Base-by-base conservation (phyloP, 164 flowering plant genomes). In the Houttuynia cordata region DNA sequence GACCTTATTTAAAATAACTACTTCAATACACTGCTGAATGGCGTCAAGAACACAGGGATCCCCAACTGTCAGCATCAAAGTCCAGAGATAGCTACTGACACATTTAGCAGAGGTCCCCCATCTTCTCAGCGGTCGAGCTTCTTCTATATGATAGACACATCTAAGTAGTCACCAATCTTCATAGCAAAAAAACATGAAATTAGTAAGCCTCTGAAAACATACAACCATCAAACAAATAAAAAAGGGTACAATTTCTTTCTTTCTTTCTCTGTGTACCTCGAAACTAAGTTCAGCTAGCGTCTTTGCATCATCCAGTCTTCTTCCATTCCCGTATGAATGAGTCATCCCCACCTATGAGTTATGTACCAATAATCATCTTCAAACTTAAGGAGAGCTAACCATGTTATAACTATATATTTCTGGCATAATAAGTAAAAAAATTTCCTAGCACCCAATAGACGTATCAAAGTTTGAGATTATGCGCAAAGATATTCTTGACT, bases 151-250 rank as follows among this genome's bases (percentile, higher is more conserved):
- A 90, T 90, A 0, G 96, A 91, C 60, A 93, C 98, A 55, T 90
- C 97, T 86, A 93, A 77, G 83, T 93, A 93, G 73, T 93, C 98
- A 62, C 97, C 98, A 57, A 85, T 93, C 98, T 59, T 45, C 5
- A 49, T 12, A 12, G 17, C 8, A 45, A 12, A 17, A 45, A 45
- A 45, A 45, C 13, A 45, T 30, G 6, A 30, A 30, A 30, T 30
- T 30, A 30, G 37, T 30, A 30, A 30, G 37, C 37, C 37, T 30
- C 37, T 30, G 34, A 58, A 39, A 23, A 22, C 1, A 1, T 20
- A 67, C 7, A n/a, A 51, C 17, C 17, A 45, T 24, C 52, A 52
- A 25, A 49, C 20, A 5, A 23, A 59, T 23, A 50, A 12, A 60
- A 14, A 14, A n/a, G 15, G 15, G 20, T 23, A 18, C 42, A 42